These are phyloP conservation scores for Leucosporidium yakuticum DNA, from an alignment of 768 basidiomycete genomes.

Conservation along the genomic window DNA sequence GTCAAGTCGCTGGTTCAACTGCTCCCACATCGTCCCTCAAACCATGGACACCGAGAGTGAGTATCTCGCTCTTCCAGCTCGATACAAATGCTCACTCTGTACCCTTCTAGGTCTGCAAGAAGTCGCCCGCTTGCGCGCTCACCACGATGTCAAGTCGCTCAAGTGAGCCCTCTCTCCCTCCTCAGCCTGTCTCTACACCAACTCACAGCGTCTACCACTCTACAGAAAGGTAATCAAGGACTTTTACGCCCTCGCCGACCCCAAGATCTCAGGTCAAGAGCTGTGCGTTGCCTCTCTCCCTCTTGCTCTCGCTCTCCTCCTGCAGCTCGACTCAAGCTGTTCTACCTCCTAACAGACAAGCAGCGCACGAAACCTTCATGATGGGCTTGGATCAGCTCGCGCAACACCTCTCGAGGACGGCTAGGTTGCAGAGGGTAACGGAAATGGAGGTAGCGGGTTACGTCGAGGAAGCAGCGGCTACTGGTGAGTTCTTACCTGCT, in stretches of 20 bases:
- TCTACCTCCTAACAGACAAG: neutral
- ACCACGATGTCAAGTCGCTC: conserved; percentile 14
- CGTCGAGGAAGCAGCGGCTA: neutral
- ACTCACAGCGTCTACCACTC: too few species aligned
- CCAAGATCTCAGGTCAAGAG: neutral
- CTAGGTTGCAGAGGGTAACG: conserved; percentile 2
- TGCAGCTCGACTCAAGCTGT: neutral
- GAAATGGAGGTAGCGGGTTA: conserved; percentile 13
- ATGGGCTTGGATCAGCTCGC: conserved; percentile 17
- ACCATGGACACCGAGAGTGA: too few species aligned
- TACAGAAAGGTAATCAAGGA: conserved; percentile 19
- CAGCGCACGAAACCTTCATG: conserved; percentile 11
- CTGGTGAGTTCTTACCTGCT: neutral
- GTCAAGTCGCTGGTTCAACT: too few species aligned
- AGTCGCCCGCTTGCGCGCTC: conserved; percentile 18
- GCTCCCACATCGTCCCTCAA: too few species aligned
- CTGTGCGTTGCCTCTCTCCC: conserved; percentile 4
- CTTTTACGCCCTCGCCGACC: conserved; percentile 19
- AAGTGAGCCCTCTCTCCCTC: conserved; percentile 2
- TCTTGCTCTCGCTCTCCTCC: too few species aligned
- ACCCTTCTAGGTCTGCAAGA: neutral
- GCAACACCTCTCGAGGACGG: conserved; percentile 6
- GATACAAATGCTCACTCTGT: too few species aligned
- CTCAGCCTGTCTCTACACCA: too few species aligned
- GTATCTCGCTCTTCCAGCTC: too few species aligned